Conservation (phyloP, 495 filamentous ascomycete species). For the Penicillium paxilli region DNA sequence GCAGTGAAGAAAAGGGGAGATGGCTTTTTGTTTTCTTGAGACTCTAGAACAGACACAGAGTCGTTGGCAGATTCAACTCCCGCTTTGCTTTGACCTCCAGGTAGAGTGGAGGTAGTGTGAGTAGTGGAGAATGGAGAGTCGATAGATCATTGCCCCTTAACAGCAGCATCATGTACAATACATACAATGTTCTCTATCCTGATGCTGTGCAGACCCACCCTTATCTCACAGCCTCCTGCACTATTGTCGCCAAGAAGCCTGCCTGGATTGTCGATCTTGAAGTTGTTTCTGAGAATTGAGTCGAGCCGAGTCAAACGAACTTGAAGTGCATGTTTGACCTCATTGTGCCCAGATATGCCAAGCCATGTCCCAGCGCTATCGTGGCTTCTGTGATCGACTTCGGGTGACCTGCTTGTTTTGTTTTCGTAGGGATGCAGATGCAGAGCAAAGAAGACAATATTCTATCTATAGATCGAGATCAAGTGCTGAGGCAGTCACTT, state of each 20-base stretch:
- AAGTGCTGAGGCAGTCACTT: background rate
- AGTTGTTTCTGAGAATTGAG: conserved; percentile 7
- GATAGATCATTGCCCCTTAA: conserved; percentile 1
- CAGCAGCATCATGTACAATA: conserved; percentile 9
- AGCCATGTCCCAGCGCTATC: background rate
- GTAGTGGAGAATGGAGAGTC: background rate
- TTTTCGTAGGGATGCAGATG: background rate
- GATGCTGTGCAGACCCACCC: no score
- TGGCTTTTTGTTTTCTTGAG: background rate
- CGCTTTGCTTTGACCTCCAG: background rate
- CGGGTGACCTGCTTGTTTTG: background rate
- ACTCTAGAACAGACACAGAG: background rate
- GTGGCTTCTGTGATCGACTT: background rate
- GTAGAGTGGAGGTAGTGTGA: background rate
- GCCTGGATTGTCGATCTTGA: conserved; percentile 12
- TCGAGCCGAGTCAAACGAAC: no score
- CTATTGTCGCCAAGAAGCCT: conserved; percentile 24
- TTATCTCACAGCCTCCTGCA: conserved; percentile 24
- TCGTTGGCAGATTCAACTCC: no score
- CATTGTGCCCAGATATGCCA: conserved; percentile 17
- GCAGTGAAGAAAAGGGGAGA: conserved; percentile 21
- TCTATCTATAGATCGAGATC: background rate
- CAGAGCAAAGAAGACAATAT: no score
- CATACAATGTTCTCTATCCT: no score
- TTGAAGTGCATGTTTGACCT: conserved; percentile 1